phyloP scores from a whole-genome alignment of 1,284 basidiomycete genomes.

The Stereum hirsutum region DNA sequence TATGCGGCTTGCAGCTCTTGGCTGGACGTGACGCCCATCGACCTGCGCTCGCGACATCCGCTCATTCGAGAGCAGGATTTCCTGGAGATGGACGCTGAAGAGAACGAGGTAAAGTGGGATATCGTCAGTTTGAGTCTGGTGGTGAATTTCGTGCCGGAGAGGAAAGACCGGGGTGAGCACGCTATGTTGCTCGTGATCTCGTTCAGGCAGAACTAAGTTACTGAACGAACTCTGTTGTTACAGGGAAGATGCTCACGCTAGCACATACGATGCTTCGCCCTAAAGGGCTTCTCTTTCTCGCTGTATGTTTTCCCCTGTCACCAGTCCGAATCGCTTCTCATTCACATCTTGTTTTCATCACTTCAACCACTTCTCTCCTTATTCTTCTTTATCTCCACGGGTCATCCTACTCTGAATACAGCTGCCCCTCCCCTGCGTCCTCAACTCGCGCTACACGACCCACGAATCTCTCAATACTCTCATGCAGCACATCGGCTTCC shows the following conservation, averaged over 20 bases:
- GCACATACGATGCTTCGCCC: constrained; percentile 52
- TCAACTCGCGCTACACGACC: constrained; percentile 76
- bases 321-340: neutral
- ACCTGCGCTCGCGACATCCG: constrained; percentile 75
- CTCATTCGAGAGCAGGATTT: constrained; percentile 78
- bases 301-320: constrained; percentile 26
- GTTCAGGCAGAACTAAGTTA: no score
- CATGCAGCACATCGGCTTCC: constrained; percentile 60
- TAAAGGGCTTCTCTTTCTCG: constrained; percentile 63
- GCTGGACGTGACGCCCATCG: constrained; percentile 70
- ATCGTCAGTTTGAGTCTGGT: constrained; percentile 79
- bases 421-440: constrained; percentile 76
- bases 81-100: constrained; percentile 41
- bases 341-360: neutral
- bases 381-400: neutral
- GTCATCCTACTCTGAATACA: constrained; percentile 17
- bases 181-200: no score
- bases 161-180: constrained; percentile 60
- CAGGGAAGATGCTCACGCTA: constrained; percentile 69
- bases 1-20: constrained; percentile 56
- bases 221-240: neutral
- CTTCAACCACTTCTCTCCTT: neutral
- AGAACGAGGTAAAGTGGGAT: constrained; percentile 56
- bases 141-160: constrained; percentile 78
- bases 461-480: constrained; percentile 46